Base-by-base conservation (phyloP, 139 green algal species). In the Axilococcus clingmanii region DNA sequence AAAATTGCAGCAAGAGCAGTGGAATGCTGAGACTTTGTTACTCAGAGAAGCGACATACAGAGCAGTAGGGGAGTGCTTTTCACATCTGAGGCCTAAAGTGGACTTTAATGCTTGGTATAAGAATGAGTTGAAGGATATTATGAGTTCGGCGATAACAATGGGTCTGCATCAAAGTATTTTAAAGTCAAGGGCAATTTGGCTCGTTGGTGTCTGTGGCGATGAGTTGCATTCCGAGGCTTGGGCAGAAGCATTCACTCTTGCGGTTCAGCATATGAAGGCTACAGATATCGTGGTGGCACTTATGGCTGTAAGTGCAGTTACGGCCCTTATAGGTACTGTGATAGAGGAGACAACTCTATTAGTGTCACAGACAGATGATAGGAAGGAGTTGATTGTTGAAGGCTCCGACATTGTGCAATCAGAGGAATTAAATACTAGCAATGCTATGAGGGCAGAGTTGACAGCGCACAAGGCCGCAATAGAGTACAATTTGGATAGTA, bases 51-150 rank as follows among this genome's bases (percentile, higher is more conserved):
- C 78, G 5, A 71, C 59, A 33, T 88, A 85, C 57, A 50, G 80
- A 29, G 63, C 60, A 38, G 71, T 90, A 8, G 81, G 81, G 1
- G 81, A 90, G 67, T 80, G 77, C 45, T 88, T 77, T 65, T 65
- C 50, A 22, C 81, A 88, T 48, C 56, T 88, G 14, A 51, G 56
- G n/a, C 20, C 50, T 3, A 61, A 75, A 30, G 57, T 90, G 8
- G 57, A 68, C 43, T 90, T 90, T 61, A 31, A 48, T 4, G 37
- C 42, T 32, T 89, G 80, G 78, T 86, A 88, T 51, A 23, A 20
- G 3, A 61, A 22, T 2, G 80, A 88, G 61, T 70, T 88, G 31
- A 59, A 50, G 15, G 38, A 48, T 5, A 65, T 84, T 23, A 63
- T 88, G 29, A 36, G 14, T 32, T 57, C 20, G 7, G 15, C 34